Percentiles rank a stretch among this genome's conserved stretches.
phyloP scores from a whole-genome alignment of 1,284 basidiomycete genomes.

The Irpex sp. region DNA sequence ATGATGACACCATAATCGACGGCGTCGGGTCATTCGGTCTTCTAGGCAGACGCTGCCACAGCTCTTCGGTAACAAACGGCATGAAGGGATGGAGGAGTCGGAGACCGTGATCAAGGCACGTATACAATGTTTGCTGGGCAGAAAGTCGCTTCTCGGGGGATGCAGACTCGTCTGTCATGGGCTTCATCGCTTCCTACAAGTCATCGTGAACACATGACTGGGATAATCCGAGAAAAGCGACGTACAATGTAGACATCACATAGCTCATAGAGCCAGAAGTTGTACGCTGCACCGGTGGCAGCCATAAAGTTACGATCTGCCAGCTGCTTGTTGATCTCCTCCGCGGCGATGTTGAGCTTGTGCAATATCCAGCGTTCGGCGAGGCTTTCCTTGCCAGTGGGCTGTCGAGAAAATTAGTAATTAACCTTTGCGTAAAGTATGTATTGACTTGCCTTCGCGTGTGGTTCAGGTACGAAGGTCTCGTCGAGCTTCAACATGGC shows the following conservation, averaged over 20 bases:
- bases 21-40: conserved; percentile 78
- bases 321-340: conserved; percentile 75
- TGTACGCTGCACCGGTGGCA: conserved; percentile 83
- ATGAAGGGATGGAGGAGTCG: conserved; percentile 96
- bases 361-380: conserved; percentile 95
- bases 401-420: conserved; percentile 39
- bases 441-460: conserved; percentile 52
- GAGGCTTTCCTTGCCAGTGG: conserved; percentile 85
- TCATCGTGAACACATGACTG: not conserved
- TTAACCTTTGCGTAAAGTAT: not conserved
- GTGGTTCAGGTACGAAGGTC: conserved; percentile 72
- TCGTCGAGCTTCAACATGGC: conserved; percentile 93
- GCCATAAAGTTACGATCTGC: conserved; percentile 89
- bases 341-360: conserved; percentile 84
- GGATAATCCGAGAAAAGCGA: conserved; percentile 10
- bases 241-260: conserved; percentile 97
- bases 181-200: conserved; percentile 91
- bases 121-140: conserved; percentile 96
- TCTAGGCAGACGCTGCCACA: conserved; percentile 95
- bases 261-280: conserved; percentile 98
- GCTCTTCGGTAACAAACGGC: conserved; percentile 98
- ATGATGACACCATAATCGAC: conserved; percentile 88
- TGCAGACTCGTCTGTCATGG: conserved; percentile 83
- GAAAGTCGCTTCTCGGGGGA: conserved; percentile 65
- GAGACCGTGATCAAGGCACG: conserved; percentile 88